Conservation (phyloP, 495 filamentous ascomycete genomes). For the Umbilicaria muhlenbergii region DNA sequence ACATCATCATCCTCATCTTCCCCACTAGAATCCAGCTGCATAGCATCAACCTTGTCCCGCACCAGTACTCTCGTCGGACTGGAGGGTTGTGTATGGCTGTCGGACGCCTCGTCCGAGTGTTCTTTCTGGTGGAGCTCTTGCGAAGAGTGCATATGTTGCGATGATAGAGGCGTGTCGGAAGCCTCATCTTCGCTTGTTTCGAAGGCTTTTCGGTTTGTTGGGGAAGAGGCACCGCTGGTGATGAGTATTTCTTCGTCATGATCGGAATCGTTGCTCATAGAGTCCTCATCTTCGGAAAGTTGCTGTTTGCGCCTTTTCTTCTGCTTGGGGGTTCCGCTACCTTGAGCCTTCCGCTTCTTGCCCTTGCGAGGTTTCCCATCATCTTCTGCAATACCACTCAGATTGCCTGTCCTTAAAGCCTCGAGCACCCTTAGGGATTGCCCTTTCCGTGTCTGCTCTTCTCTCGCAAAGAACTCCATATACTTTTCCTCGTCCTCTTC, state of each 20-base stretch:
- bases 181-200: slow-evolving; percentile 12
- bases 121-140: slow-evolving; percentile 14
- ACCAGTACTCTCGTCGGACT: background rate
- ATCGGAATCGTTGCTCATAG: slow-evolving; percentile 8
- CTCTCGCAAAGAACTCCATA: slow-evolving; percentile 53
- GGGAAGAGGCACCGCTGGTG: slow-evolving; percentile 6
- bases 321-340: background rate
- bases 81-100: background rate
- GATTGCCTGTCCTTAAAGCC: slow-evolving; percentile 34
- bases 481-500: slow-evolving; percentile 57
- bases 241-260: slow-evolving; percentile 15
- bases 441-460: slow-evolving; percentile 38
- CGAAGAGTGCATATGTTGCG: slow-evolving; percentile 9
- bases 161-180: slow-evolving; percentile 17
- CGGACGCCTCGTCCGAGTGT: background rate
- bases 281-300: slow-evolving; percentile 6
- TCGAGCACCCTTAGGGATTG: slow-evolving; percentile 33
- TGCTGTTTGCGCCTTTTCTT: background rate
- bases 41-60: slow-evolving; percentile 1
- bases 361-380: slow-evolving; percentile 6
- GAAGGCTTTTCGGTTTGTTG: slow-evolving; percentile 10
- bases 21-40: slow-evolving; percentile 1
- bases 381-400: slow-evolving; percentile 19
- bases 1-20: slow-evolving; percentile 21
- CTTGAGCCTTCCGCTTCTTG: slow-evolving; percentile 6